Base-by-base conservation (phyloP, 768 basidiomycete genomes). In the Suillus ampliporus region DNA sequence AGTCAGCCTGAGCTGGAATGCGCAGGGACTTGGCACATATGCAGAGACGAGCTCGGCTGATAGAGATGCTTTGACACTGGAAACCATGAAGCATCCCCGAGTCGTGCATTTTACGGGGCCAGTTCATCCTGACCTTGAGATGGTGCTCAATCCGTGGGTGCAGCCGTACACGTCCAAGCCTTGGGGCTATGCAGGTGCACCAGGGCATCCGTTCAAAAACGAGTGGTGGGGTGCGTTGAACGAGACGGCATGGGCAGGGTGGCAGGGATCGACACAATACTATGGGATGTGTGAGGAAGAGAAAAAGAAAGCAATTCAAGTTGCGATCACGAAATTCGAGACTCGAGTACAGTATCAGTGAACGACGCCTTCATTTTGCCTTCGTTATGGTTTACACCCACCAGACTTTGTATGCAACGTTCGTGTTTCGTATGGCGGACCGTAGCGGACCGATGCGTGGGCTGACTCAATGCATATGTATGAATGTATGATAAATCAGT, bases 101-200 rank as follows among this genome's bases (percentile, higher is more conserved):
- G 79, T 88, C 63, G 82, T 87, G 14, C 86, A 86, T 67, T 88
- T 88, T 72, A 85, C 85, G 3, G 85, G 86, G 2, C 82, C 86
- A 1, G 75, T 85, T 34, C 76, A 85, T 69, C 85, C 85, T 1
- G 64, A 68, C 5, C 50, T 85, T 63, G 77, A 72, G 8, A 72
- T 77, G 5, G 79, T 85, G 13, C 68, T 86, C 64, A 85, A 85
- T 67, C 80, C 81, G 1, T 82, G 76, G 60, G 77, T 84, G n/a
- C 84, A 82, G 65, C 86, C 84, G 4, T 82, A 74, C 62, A 82
- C 81, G 1, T 76, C 84, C 9, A 88, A 86, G 64, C 85, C 84
- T 1, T 86, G 86, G 85, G 84, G 84, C 3, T 86, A 86, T 61
- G 76, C 81, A 1, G 82, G 84, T 14, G 74, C 83, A 1, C 85